Base-by-base conservation (phyloP, 2,329 filamentous ascomycete genomes). In the Cladosporium halotolerans region DNA sequence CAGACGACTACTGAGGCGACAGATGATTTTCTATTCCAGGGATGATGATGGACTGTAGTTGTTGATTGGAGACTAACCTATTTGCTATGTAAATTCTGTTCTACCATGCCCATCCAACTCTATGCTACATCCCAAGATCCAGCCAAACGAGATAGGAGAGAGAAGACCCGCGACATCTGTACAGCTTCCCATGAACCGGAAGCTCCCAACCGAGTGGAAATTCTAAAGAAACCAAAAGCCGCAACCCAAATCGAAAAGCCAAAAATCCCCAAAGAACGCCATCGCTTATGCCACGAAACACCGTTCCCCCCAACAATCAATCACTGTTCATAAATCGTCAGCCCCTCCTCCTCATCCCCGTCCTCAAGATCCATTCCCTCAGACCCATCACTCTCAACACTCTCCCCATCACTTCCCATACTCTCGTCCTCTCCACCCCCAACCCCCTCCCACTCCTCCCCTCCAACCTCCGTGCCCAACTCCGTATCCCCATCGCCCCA, bases 361-460 rank as follows among this genome's bases (percentile, higher is more conserved):
- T 61, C 45, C 11, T 45, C 40, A 32, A 45, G 32, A 45, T 42
- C 19, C 38, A 28, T 28, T 2, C 7, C 23, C 23, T 28, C 23
- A 28, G 23, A 28, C 4, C 23, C 23, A 7, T 28, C 23, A 16
- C 68, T 66, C 11, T 67, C 23, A 28, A 5, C 23, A 7, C 23
- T 28, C 23, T 28, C 65, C 13, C 2, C n/a, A 10, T 32, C 42
- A 13, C 42, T 31, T 5, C 31, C 19, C 42, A 45, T 28, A 45
- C 31, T 33, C 18, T 52, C 33, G 11, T 52, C 33, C 11, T 44
- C 49, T 14, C 14, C 13, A 10, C 36, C 48, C 5, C 11, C 47
- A 19, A 66, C 61, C 16, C 70, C 69, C 41, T 66, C 57, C 61
- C 65, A 66, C 53, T 72, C 67, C 9, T 65, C 64, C 44, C 67